A percentile compares a stretch with the other conserved stretches of the same genome.
Evolutionary conservation across 257 asterid genomes (phyloP).

Genomic region (Ajuga chamaepitys): DNA sequence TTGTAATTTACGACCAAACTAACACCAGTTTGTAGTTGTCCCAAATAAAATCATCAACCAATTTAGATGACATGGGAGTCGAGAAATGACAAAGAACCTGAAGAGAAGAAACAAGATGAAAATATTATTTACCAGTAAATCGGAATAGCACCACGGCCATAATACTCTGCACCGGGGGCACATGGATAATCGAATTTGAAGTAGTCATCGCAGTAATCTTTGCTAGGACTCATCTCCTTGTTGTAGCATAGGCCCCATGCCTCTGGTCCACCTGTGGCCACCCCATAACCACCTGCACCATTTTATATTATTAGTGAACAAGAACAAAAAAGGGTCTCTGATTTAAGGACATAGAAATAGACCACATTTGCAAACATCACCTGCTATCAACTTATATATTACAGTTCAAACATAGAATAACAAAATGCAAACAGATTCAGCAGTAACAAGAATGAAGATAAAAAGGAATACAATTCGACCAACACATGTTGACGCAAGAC

Average conservation of each 20-base stretch:
- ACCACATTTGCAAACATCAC: too few relatives aligned
- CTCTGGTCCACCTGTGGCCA: conserved; percentile 87
- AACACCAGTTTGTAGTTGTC: too few relatives aligned
- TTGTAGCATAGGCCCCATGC: conserved; percentile 95
- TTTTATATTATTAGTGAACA: background rate
- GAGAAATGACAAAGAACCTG: background rate
- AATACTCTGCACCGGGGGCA: conserved; percentile 68
- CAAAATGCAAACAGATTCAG: too few relatives aligned
- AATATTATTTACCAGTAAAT: conserved; percentile 51
- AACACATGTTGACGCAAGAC: background rate
- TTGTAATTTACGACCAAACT: too few relatives aligned
- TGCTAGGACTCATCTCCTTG: conserved; percentile 55
- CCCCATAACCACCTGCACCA: conserved; percentile 81
- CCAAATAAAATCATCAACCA: background rate
- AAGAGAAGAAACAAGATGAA: background rate
- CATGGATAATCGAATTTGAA: conserved; percentile 55
- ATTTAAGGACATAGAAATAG: too few relatives aligned
- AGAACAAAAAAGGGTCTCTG: background rate
- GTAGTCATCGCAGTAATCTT: conserved; percentile 38
- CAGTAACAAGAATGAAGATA: too few relatives aligned
- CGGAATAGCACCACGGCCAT: conserved; percentile 92
- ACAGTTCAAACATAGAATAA: too few relatives aligned
- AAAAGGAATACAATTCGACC: background rate
- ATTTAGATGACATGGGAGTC: background rate
- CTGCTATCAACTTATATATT: too few relatives aligned